Conservation (phyloP, 176 grass and related monocot genomes). For the Eleusine coracana region DNA sequence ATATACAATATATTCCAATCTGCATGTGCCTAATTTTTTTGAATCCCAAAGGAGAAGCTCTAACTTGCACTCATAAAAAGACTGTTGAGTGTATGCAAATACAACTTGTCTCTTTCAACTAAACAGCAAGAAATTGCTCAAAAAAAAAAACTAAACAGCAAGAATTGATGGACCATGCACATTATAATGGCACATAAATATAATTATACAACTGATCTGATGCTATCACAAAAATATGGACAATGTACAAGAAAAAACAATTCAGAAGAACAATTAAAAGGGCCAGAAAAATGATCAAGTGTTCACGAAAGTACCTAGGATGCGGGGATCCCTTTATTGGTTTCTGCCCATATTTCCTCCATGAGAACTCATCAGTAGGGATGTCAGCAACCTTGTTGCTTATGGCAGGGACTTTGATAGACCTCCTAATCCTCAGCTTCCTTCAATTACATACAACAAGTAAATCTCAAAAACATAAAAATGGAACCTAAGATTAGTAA, state of each 20-base stretch:
- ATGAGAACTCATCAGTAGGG: conserved; percentile 88
- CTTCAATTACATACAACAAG: conserved; percentile 36
- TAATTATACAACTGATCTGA: not conserved
- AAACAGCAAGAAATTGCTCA: not conserved
- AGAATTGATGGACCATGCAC: not conserved
- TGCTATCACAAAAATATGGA: not conserved
- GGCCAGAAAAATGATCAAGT: conserved; percentile 11
- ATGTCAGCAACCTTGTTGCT: conserved; percentile 97
- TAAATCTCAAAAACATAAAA: not conserved
- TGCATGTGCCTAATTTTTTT: not conserved
- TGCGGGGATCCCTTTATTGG: conserved; percentile 99
- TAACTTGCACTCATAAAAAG: conserved; percentile 6
- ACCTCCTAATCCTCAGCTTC: conserved; percentile 88
- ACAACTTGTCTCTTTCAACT: not conserved
- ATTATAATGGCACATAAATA: not conserved
- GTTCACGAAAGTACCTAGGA: conserved; percentile 73
- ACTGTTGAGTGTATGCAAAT: not conserved
- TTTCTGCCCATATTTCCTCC: conserved; percentile 98
- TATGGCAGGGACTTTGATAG: conserved; percentile 96
- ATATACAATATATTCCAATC: not conserved
- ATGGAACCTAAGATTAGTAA: not conserved
- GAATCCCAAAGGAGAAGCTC: not conserved
- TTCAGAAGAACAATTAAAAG: not conserved
- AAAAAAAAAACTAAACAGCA: not conserved
- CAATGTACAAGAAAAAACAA: conserved; percentile 20